These are phyloP conservation scores for Cladosporium oxysporum DNA, from an alignment of 2,329 filamentous ascomycete genomes.

Conservation along the genomic window DNA sequence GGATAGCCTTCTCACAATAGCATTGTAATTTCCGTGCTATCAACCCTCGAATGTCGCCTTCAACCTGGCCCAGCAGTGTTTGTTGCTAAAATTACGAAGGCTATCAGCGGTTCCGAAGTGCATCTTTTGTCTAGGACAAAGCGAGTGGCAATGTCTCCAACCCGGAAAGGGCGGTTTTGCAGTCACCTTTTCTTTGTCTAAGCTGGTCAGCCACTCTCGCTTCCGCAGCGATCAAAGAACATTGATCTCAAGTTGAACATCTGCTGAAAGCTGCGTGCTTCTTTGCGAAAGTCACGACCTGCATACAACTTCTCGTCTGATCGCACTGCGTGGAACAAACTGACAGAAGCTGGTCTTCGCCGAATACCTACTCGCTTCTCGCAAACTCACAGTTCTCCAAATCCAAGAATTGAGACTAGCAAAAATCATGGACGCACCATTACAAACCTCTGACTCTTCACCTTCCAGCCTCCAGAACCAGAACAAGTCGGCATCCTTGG, in stretches of 20 bases:
- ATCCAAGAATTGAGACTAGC: not conserved
- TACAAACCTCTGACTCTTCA: conserved; percentile 10
- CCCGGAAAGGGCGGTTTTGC: not conserved
- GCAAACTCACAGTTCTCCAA: not conserved
- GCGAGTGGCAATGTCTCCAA: not conserved
- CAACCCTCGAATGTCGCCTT: not conserved
- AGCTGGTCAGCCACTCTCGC: conserved; percentile 4
- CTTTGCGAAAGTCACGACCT: not conserved
- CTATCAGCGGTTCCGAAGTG: not conserved
- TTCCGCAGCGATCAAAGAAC: not conserved
- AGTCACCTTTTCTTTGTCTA: not conserved
- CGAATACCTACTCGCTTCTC: not conserved
- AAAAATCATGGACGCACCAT: not conserved
- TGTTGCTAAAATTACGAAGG: not conserved
- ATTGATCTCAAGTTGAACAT: not conserved
- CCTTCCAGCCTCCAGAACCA: conserved; percentile 15
- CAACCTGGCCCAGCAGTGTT: not conserved
- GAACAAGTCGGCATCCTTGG: not conserved
- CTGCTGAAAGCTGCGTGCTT: not conserved
- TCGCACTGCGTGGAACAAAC: not conserved
- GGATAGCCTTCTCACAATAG: not conserved
- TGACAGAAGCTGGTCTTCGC: conserved; percentile 19
- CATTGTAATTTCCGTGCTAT: not conserved
- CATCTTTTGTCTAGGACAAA: conserved; percentile 1
- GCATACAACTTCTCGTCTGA: not conserved